Evolutionary conservation across 192 early-diverging fungal species (phyloP).

Genomic region (Backusella circina): DNA sequence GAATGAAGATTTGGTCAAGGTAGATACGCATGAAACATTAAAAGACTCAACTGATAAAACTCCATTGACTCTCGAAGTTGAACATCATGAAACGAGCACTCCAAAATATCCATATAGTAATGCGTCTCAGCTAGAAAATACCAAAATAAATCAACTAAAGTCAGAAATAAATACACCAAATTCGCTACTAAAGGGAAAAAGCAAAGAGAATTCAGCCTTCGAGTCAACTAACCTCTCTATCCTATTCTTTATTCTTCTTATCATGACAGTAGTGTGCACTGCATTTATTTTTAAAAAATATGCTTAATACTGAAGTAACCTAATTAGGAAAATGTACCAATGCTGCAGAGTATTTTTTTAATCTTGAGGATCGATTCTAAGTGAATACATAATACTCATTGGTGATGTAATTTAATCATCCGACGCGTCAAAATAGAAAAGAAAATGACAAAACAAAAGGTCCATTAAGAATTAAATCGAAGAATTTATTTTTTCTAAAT

Average conservation of each 20-base stretch:
- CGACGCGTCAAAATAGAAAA: background rate
- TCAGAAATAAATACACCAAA: background rate
- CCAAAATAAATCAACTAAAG: background rate
- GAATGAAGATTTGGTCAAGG: background rate
- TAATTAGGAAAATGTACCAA: too few species aligned
- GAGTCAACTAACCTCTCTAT: background rate
- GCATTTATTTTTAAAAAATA: background rate
- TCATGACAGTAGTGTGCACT: background rate
- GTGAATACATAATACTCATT: too few species aligned
- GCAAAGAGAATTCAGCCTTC: background rate
- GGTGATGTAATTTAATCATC: background rate
- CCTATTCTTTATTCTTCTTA: background rate
- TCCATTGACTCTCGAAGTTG: background rate
- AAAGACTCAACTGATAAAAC: background rate
- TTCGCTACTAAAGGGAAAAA: background rate
- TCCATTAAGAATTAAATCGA: background rate
- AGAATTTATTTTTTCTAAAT: background rate
- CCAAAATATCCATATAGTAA: background rate
- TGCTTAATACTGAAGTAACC: too few species aligned
- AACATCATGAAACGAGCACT: background rate
- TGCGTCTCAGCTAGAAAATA: background rate
- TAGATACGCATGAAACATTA: background rate
- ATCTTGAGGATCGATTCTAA: too few species aligned
- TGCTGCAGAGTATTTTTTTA: too few species aligned
- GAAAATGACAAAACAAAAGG: background rate